Evolutionary conservation across 1,284 basidiomycete genomes (phyloP).

Genomic region (Wolfiporia cocos): DNA sequence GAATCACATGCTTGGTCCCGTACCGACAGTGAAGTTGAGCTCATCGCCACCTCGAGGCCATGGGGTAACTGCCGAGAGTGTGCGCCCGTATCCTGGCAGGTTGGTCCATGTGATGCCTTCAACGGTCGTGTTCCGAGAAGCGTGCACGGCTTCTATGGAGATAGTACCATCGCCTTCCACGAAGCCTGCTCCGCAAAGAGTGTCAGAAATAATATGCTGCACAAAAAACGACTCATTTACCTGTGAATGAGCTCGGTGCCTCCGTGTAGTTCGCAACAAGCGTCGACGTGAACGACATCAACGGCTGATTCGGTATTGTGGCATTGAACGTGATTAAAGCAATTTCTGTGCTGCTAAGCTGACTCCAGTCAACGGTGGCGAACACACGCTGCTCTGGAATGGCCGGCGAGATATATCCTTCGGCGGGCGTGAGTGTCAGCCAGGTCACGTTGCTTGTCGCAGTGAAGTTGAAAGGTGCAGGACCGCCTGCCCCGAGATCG

Average conservation of each 20-base stretch:
- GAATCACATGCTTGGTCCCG: conserved; percentile 53
- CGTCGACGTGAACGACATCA: conserved; percentile 30
- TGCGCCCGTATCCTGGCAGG: conserved; percentile 52
- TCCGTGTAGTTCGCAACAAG: conserved; percentile 35
- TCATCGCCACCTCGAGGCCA: conserved; percentile 50
- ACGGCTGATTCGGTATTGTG: conserved; percentile 31
- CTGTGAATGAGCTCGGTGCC: conserved; percentile 40
- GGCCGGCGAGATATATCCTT: conserved; percentile 43
- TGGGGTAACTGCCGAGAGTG: conserved; percentile 54
- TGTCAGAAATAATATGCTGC: background rate
- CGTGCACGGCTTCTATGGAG: conserved; percentile 60
- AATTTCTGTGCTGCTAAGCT: conserved; percentile 36
- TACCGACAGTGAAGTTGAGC: conserved; percentile 50
- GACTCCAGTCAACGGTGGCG: conserved; percentile 54
- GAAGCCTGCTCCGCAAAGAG: conserved; percentile 36
- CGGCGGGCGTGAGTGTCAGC: conserved; percentile 40
- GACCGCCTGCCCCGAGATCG: conserved; percentile 58
- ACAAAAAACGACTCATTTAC: conserved; percentile 20
- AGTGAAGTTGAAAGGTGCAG: conserved; percentile 50
- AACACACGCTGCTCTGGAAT: conserved; percentile 51
- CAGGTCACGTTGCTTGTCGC: conserved; percentile 45
- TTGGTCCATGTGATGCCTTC: conserved; percentile 50
- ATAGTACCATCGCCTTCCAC: conserved; percentile 59
- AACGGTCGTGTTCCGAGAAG: conserved; percentile 44
- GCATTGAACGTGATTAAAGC: conserved; percentile 45